Conservation (phyloP, 495 filamentous ascomycete species). For the Chaetomidium leptoderma region DNA sequence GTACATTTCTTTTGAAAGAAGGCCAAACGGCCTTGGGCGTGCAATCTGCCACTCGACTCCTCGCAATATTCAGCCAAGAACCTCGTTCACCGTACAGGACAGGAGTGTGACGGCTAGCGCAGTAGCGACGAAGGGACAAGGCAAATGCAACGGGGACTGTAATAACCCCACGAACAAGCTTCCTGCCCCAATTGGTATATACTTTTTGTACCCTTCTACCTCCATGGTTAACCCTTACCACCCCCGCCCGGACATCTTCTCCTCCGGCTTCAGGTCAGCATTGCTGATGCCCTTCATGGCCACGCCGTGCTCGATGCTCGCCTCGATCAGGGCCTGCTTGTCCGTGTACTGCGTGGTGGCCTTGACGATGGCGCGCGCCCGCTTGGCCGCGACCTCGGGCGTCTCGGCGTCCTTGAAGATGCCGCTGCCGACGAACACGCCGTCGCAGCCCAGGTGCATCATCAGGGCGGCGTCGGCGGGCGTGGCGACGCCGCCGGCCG, state of each 20-base stretch:
- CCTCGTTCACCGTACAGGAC: too few relatives aligned
- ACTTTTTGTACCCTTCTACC: not conserved
- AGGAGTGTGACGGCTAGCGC: too few relatives aligned
- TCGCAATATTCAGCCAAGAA: too few relatives aligned
- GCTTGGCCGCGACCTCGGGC: slow-evolving; percentile 75
- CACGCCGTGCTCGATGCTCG: slow-evolving; percentile 81
- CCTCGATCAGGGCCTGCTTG: slow-evolving; percentile 79
- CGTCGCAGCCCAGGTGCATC: slow-evolving; percentile 99
- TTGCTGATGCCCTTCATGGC: slow-evolving; percentile 95
- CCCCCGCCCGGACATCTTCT: slow-evolving; percentile 82
- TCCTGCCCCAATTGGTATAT: not conserved
- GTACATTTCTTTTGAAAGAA: too few relatives aligned
- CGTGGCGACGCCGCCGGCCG: slow-evolving; percentile 93
- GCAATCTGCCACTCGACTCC: too few relatives aligned
- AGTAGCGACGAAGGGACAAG: too few relatives aligned
- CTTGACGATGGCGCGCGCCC: slow-evolving; percentile 91
- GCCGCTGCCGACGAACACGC: slow-evolving; percentile 92
- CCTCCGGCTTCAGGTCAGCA: slow-evolving; percentile 61
- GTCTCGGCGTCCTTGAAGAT: slow-evolving; percentile 75
- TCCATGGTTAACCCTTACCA: slow-evolving; percentile 58
- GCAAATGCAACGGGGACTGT: too few relatives aligned
- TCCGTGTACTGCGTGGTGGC: slow-evolving; percentile 87
- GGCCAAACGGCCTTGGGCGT: too few relatives aligned
- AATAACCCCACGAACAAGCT: not conserved
- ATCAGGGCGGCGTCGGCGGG: slow-evolving; percentile 96